phyloP scores from a whole-genome alignment of 768 basidiomycete genomes.

The Rhodosporidiobolus sp. region DNA sequence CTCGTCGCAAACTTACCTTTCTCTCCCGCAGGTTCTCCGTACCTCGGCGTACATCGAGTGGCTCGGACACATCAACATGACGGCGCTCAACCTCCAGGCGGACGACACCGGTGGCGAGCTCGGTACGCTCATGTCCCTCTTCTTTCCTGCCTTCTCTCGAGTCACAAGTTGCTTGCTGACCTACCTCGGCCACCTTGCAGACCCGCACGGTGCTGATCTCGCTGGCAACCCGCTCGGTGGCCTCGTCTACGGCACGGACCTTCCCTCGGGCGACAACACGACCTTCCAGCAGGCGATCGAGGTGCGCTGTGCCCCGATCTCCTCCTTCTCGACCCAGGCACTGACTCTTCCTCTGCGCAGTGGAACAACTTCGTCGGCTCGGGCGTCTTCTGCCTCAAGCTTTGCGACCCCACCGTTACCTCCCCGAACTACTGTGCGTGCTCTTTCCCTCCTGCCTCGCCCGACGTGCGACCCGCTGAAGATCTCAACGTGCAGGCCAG shows the following conservation, averaged over 20 bases:
- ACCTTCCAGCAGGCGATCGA: constrained; percentile 49
- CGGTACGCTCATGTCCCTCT: not conserved
- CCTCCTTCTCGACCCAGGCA: too few species aligned
- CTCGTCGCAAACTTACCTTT: not conserved
- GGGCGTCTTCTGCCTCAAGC: constrained; percentile 64
- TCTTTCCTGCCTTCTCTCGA: too few species aligned
- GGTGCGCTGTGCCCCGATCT: constrained; percentile 25
- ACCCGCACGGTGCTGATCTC: constrained; percentile 70
- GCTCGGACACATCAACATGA: constrained; percentile 63
- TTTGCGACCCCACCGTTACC: constrained; percentile 56
- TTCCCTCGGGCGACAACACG: constrained; percentile 25
- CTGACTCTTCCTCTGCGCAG: not conserved
- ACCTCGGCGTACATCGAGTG: constrained; percentile 53
- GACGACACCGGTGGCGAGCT: constrained; percentile 66
- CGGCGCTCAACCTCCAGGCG: constrained; percentile 54
- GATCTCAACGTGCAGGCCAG: constrained; percentile 5
- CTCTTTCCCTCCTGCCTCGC: not conserved
- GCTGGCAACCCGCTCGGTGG: constrained; percentile 56
- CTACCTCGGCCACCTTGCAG: too few species aligned
- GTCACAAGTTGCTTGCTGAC: too few species aligned
- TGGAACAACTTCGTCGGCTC: constrained; percentile 61
- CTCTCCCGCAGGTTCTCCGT: constrained; percentile 20
- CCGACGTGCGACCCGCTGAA: not conserved
- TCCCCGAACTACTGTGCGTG: constrained; percentile 11
- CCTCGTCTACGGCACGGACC: constrained; percentile 14